Conservation (phyloP, 106 monocot species). For the Narthecium ossifragum region DNA sequence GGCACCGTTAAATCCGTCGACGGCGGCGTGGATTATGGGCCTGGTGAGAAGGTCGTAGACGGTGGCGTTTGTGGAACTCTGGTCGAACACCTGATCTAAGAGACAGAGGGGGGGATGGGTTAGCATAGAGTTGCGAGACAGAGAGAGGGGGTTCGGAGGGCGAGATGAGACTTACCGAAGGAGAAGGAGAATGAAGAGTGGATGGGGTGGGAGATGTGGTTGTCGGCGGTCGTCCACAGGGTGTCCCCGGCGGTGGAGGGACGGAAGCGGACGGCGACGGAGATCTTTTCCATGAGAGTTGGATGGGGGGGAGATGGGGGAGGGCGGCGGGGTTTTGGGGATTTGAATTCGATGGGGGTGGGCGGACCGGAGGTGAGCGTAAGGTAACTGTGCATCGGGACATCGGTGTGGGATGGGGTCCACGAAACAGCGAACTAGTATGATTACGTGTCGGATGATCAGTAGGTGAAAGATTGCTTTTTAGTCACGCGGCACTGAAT, state of each 20-base stretch:
- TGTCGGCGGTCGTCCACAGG: conserved; percentile 43
- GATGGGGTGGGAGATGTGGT: conserved; percentile 55
- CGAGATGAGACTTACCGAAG: not conserved
- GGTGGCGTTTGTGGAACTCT: conserved; percentile 32
- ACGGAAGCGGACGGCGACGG: conserved; percentile 85
- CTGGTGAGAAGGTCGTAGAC: conserved; percentile 56
- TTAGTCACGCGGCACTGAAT: too few species aligned
- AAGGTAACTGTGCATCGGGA: too few species aligned
- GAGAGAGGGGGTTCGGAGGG: not conserved
- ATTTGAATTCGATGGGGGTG: not conserved
- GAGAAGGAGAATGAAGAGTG: conserved; percentile 40
- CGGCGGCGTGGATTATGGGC: conserved; percentile 67
- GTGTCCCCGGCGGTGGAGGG: conserved; percentile 24
- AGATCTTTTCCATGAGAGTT: conserved; percentile 79
- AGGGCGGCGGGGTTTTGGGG: not conserved
- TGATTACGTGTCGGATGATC: too few species aligned
- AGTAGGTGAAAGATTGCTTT: too few species aligned
- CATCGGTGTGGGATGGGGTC: too few species aligned
- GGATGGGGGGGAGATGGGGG: not conserved
- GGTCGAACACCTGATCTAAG: conserved; percentile 86
- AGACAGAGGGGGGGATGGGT: not conserved
- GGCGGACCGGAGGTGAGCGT: too few species aligned
- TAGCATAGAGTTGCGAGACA: not conserved
- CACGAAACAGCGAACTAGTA: too few species aligned
- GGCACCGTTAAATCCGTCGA: conserved; percentile 96